Evolutionary conservation across 257 asterid genomes (phyloP).

Genomic region (Haberlea rhodopensis): DNA sequence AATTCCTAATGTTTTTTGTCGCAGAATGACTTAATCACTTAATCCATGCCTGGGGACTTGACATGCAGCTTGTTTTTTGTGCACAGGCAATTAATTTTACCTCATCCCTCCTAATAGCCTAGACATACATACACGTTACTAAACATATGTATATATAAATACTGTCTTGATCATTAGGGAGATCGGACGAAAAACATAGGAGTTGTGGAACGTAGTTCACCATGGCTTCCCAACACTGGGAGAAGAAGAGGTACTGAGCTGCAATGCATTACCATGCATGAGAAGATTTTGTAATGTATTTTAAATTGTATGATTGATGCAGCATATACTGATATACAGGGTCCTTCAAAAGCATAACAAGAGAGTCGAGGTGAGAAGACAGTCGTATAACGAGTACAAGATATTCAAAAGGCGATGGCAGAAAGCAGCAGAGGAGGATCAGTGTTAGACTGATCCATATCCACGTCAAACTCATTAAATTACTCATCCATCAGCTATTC

Average conservation of each 20-base stretch:
- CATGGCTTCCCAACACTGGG: slow-evolving; percentile 87
- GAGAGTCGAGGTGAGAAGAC: slow-evolving; percentile 63
- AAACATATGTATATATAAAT: not conserved
- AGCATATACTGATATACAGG: no score
- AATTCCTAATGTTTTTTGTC: not conserved
- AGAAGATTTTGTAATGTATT: not conserved
- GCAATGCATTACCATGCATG: not conserved
- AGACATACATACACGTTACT: not conserved
- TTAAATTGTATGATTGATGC: not conserved
- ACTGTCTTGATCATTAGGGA: slow-evolving; percentile 40
- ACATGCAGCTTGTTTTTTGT: slow-evolving; percentile 86
- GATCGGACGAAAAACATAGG: slow-evolving; percentile 68
- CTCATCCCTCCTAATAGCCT: not conserved
- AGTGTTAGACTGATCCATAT: slow-evolving; percentile 59
- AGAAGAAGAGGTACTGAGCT: slow-evolving; percentile 32
- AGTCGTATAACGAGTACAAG: slow-evolving; percentile 70
- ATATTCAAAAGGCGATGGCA: slow-evolving; percentile 66
- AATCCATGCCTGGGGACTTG: slow-evolving; percentile 99
- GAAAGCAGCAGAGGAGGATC: slow-evolving; percentile 49
- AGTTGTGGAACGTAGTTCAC: slow-evolving; percentile 79
- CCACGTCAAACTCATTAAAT: slow-evolving; percentile 26
- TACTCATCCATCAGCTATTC: not conserved
- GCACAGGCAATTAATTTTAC: slow-evolving; percentile 60
- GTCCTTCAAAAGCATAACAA: no score
- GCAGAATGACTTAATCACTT: slow-evolving; percentile 91